Evolutionary conservation across 441 rosid species (phyloP), one percentile per base, ranked within the genome.

Genomic region (Adansonia grandidieri): DNA sequence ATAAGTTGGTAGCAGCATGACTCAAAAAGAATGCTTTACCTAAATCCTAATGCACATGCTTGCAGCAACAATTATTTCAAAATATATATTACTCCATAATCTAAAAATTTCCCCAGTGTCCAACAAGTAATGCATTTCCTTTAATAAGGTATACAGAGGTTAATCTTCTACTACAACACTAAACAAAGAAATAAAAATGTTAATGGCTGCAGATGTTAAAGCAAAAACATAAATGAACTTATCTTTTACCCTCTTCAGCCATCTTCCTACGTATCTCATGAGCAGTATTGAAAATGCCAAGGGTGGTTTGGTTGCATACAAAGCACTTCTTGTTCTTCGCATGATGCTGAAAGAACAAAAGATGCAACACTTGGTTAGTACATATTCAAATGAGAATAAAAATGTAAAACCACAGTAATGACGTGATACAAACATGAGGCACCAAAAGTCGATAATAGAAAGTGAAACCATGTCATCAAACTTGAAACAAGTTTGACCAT

Each of bases 271-370:
- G 88, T 40, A 93, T 95, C 85, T 91, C 97, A 6, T 85, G 93
- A 57, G 97, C 95, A 62, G 93, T 77, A 77, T 93, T 93, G 79
- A 95, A 95, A 73, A 91, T 88, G 57, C 98, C 97, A 76, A 88
- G 79, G 0, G 95, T 93, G 9, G 97, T 93, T 66, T 91, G 81
- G 84, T 91, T 91, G 90, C 98, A 93, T 19, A 94, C 93, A 70
- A 89, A 94, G 77, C 98, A 94, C 82, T 93, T 92, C 88, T 94
- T 94, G 90, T 89, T 91, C 86, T 85, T 94, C 2, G 88, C 80
- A 82, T 54, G 58, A 17, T 54, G 61, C 20, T 56, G 61, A 32
- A 32, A 32, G 37, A 32, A 32, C 37, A 32, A 32, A 32, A 32
- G 37, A 32, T 32, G 9, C 48, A 45, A 45, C 48, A 45, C 9